Evolutionary conservation across 441 rosid genomes (phyloP).

Genomic region (Kokia cookei): DNA sequence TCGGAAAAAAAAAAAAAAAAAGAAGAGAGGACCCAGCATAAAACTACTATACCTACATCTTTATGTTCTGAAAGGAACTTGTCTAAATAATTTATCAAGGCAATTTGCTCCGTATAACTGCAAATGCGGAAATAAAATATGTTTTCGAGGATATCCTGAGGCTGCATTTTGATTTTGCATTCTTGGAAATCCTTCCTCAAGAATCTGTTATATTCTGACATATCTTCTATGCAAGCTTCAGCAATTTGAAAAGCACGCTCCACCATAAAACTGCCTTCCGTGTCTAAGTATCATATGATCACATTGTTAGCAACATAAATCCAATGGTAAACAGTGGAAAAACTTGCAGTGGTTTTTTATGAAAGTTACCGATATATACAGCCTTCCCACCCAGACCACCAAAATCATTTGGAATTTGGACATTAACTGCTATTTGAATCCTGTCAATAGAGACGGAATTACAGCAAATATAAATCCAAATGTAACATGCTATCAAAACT

Average conservation of each 20-base stretch:
- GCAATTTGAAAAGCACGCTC: conserved; percentile 89
- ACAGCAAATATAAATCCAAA: not conserved
- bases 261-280: conserved; percentile 94
- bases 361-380: conserved; percentile 58
- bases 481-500: conserved; percentile 1
- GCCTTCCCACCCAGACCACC: conserved; percentile 95
- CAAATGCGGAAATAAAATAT: conserved; percentile 84
- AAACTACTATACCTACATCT: conserved; percentile 46
- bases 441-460: conserved; percentile 32
- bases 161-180: conserved; percentile 38
- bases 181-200: conserved; percentile 42
- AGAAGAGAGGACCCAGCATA: not conserved
- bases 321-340: not conserved
- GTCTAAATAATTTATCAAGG: conserved; percentile 70
- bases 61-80: conserved; percentile 70
- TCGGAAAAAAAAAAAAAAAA: not conserved
- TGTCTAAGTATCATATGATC: conserved; percentile 42
- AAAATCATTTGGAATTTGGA: conserved; percentile 73
- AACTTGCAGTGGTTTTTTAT: not conserved
- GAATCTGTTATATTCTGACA: conserved; percentile 49
- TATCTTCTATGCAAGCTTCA: conserved; percentile 66
- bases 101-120: conserved; percentile 83
- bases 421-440: conserved; percentile 92
- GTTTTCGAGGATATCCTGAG: conserved; percentile 64
- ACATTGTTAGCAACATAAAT: not conserved